Conservation (phyloP, 202 grass and related monocot genomes). For the Thinopyrum obtusiflorum region DNA sequence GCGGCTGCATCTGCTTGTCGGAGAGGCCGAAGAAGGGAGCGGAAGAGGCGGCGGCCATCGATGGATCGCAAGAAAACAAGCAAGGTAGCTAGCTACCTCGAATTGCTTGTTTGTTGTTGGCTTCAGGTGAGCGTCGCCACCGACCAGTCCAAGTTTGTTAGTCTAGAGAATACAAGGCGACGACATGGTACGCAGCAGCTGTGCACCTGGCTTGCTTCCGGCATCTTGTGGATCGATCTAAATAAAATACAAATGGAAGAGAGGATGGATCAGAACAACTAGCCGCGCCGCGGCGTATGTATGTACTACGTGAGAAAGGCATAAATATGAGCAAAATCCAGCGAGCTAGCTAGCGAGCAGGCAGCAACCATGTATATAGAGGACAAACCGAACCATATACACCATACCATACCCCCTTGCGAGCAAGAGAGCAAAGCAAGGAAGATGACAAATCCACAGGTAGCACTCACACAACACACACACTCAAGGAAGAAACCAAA, state of each 20-base stretch:
- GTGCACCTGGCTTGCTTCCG: constrained; percentile 3
- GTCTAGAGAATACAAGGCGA: constrained; percentile 3
- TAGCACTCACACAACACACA: constrained; percentile 39
- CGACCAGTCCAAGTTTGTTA: constrained; percentile 10
- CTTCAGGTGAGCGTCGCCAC: constrained; percentile 18
- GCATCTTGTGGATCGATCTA: constrained; percentile 51
- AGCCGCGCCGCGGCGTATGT: not conserved
- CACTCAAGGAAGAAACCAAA: constrained; percentile 18
- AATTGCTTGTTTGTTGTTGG: constrained; percentile 13
- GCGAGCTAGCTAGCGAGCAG: not conserved
- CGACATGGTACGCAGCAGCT: constrained; percentile 21
- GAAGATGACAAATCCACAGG: constrained; percentile 45
- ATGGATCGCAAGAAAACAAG: constrained; percentile 37
- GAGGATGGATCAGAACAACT: constrained; percentile 5
- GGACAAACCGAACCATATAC: constrained; percentile 26
- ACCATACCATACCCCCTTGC: constrained; percentile 5
- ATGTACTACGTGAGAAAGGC: not conserved
- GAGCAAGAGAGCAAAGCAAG: constrained; percentile 65
- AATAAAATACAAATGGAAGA: constrained; percentile 46
- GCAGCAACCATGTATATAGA: not conserved
- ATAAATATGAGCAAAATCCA: constrained; percentile 27
- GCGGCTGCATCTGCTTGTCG: constrained; percentile 49
- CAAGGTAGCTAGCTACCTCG: not conserved
- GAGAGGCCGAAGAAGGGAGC: constrained; percentile 64
- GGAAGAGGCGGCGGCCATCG: constrained; percentile 60